Conservation (phyloP, 192 early-diverging fungal species). For the Backusella tarrabulga region DNA sequence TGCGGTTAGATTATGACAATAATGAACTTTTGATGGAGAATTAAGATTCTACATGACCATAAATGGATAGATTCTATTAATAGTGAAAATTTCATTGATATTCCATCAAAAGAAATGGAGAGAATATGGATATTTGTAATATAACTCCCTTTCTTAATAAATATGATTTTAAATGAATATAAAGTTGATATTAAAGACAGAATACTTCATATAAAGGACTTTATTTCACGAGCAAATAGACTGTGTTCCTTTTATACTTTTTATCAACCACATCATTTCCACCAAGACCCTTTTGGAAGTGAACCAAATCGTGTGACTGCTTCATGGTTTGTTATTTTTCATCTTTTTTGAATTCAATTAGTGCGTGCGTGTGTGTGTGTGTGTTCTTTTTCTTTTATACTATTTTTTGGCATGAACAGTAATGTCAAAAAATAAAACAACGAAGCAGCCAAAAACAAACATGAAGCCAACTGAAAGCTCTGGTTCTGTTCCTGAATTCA, state of each 20-base stretch:
- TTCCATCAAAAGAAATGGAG: background rate
- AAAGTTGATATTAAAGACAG: too few species aligned
- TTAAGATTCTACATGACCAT: background rate
- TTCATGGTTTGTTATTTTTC: background rate
- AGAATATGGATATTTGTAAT: background rate
- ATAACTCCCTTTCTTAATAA: background rate
- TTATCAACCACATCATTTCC: background rate
- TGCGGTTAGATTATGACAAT: background rate
- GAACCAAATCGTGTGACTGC: background rate
- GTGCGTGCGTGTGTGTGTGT: background rate
- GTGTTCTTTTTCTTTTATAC: background rate
- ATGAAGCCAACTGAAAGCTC: conserved; percentile 5
- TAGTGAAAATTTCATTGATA: background rate
- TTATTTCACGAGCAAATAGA: too few species aligned
- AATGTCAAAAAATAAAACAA: background rate
- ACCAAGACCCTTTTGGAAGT: background rate
- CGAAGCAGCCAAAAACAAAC: background rate
- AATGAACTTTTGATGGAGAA: background rate
- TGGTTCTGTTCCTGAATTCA: conserved; percentile 26
- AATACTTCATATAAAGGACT: too few species aligned
- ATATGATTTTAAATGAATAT: too few species aligned
- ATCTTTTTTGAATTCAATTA: background rate
- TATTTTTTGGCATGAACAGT: background rate
- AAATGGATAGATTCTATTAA: background rate
- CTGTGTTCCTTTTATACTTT: background rate